phyloP scores from a whole-genome alignment of 345 rosid genomes.

The Arabidopsis thaliana region TAIR10.1 NC_003070.9:29956001-29956500 shows the following conservation, averaged over 20 bases:
- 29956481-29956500: slow-evolving; percentile 99
- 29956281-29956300: slow-evolving; percentile 1
- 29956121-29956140: slow-evolving; percentile 66
- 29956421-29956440: not conserved
- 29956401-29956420: slow-evolving; percentile 13
- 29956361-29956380: slow-evolving; percentile 64
- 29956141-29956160: slow-evolving; percentile 84
- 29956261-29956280: not conserved
- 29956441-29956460: slow-evolving; percentile 18
- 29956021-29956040: slow-evolving; percentile 83
- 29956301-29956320: slow-evolving; percentile 8
- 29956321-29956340: slow-evolving; percentile 71
- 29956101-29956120: not conserved
- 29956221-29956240: slow-evolving; percentile 61
- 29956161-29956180: slow-evolving; percentile 86
- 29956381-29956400: slow-evolving; percentile 42
- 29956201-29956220: slow-evolving; percentile 98
- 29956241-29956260: slow-evolving; percentile 16
- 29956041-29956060: slow-evolving; percentile 78
- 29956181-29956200: slow-evolving; percentile 93
- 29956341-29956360: slow-evolving; percentile 93
- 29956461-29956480: slow-evolving; percentile 35
- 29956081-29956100: not conserved
- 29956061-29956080: slow-evolving; percentile 5
- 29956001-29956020: slow-evolving; percentile 87